A percentile compares a stretch with the other conserved stretches of the same genome.
Conservation (phyloP, 345 rosid species). For the Citrus sinensis region DNA sequence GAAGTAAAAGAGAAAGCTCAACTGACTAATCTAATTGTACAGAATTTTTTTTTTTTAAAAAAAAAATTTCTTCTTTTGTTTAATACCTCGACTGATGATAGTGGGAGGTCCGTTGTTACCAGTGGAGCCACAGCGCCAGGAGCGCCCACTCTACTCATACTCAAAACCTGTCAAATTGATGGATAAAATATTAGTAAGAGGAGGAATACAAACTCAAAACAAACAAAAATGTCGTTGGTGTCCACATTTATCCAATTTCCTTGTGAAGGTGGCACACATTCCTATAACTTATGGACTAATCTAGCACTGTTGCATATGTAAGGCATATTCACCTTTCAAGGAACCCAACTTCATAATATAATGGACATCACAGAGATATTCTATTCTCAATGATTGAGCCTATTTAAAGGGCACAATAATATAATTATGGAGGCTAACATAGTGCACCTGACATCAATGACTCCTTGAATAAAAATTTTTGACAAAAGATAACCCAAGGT, state of each 20-base stretch:
- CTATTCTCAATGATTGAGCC: conserved; percentile 1
- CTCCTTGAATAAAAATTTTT: conserved; percentile 2
- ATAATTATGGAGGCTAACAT: background rate
- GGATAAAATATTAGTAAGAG: conserved; percentile 15
- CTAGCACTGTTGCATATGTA: background rate
- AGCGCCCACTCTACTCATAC: conserved; percentile 98
- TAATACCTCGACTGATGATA: conserved; percentile 87
- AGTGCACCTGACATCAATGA: background rate
- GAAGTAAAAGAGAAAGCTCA: background rate
- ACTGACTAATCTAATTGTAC: conserved; percentile 4
- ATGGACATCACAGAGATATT: background rate
- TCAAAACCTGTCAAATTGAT: conserved; percentile 73
- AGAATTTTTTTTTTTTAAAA: background rate
- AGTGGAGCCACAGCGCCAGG: conserved; percentile 99
- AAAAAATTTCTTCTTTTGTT: background rate
- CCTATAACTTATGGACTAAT: background rate
- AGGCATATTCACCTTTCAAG: background rate
- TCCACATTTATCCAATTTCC: conserved; percentile 6
- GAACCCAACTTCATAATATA: background rate
- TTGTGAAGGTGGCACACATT: background rate
- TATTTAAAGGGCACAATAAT: background rate
- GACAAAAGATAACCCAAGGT: background rate
- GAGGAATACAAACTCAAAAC: background rate
- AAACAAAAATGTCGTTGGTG: background rate
- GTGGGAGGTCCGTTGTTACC: conserved; percentile 77